Percentiles rank a stretch among this genome's conserved stretches.
Evolutionary conservation across 352 stramenopile genomes (phyloP).

Genomic region (Blastocystis sp.): DNA sequence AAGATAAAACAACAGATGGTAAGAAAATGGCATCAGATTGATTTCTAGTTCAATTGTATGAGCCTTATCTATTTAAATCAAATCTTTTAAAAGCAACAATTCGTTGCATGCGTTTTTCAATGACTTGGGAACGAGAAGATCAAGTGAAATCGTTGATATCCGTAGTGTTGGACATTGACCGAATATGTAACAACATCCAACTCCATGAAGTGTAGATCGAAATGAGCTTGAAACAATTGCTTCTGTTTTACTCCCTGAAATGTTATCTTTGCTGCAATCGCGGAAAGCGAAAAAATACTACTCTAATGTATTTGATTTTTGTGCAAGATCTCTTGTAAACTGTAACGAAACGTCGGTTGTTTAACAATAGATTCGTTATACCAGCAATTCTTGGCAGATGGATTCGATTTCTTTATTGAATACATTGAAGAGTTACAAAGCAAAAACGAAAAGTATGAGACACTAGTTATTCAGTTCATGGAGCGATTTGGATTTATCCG

Average conservation of each 20-base stretch:
- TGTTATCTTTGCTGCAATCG: background rate
- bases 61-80: background rate
- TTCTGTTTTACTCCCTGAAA: background rate
- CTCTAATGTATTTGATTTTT: background rate
- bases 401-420: background rate
- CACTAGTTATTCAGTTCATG: conserved; percentile 45
- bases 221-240: background rate
- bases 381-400: background rate
- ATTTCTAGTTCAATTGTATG: background rate
- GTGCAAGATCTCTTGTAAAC: background rate
- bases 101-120: background rate
- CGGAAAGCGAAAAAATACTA: background rate
- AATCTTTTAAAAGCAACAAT: background rate
- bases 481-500: background rate
- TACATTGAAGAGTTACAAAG: background rate
- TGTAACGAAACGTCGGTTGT: background rate
- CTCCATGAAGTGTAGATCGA: background rate
- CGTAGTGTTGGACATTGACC: background rate
- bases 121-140: background rate
- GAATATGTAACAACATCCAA: background rate
- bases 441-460: background rate
- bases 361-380: background rate
- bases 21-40: background rate
- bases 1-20: background rate
- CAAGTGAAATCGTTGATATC: background rate